Evolutionary conservation across 768 basidiomycete genomes (phyloP), one percentile per base, ranked within the genome.

Genomic region (Stropharia rugosoannulata): DNA sequence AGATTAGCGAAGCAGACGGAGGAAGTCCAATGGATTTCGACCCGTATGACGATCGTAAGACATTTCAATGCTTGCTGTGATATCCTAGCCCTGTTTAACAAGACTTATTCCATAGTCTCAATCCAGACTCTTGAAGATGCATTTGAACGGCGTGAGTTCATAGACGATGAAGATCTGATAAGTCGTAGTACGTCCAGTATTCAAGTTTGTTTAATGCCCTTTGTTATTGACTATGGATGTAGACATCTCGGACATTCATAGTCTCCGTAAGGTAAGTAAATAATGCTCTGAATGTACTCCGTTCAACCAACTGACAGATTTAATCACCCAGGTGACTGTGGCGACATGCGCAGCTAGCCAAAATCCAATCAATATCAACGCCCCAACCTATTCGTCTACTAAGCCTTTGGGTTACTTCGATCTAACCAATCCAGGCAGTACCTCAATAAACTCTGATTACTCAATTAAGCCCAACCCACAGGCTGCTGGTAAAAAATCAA

Each of bases 361-460:
- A 18, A 49, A 49, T 37, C 47, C 47, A 32, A 49, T 49, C 47
- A 37, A 49, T 19, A 49, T 49, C 29, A 49, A 49, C 16, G 47
- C 47, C 22, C 47, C 47, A 1, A 37, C 47, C 9, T 49, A 49
- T 12, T 49, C 47, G 6, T 32, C 35, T 19, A 49, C 47, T 13
- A n/a, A 36, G 38, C 9, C 19, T 19, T 8, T 37, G 4, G 47
- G 35, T 3, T 49, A 49, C n/a, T 49, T 49, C 35, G 47, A 49
- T 37, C 41, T 54, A 5, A 46, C 35, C 2, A 39, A 29, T 32
- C 45, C 48, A 15, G 27, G 37, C 32, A 54, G 57, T 39, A 47
- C 43, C 19, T 49, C 32, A n/a, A 49, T 58, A 11, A 58, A 55
- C n/a, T 42, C 54, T 11, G 54, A 55, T 16, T 35, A 49, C n/a